Base-by-base conservation (phyloP, 2,329 filamentous ascomycete genomes). In the Chrysoporthe deuterocubensis region DNA sequence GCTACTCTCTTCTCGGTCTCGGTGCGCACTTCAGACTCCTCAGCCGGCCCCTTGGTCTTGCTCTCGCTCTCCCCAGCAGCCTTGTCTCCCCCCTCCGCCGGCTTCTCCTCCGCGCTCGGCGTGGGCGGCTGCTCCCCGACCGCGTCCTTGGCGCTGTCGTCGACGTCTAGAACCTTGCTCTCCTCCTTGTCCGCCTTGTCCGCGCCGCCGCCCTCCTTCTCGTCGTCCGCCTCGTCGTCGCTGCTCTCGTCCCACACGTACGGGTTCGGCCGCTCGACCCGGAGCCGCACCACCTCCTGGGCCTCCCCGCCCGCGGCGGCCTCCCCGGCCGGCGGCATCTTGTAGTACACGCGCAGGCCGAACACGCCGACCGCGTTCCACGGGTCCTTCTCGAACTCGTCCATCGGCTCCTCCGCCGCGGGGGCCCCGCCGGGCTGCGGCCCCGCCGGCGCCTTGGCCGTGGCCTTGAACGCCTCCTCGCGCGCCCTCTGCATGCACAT, bases 341-440 rank as follows among this genome's bases (percentile, higher is more conserved):
- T 83, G 75, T 85, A 83, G 74, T 89, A 90, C 7, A 90, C 82
- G 26, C 86, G 82, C 66, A 90, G 76, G 0, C 88, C 87, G 0
- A 90, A 82, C 16, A 89, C 86, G 18, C 82, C 85, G 13, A 89
- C 81, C 0, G 88, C 87, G 73, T 89, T 89, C 88, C 88, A 90
- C 0, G 86, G 83, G 40, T 88, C 83, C 43, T 78, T 79, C 72
- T 85, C 83, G 44, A 82, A 83, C 66, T 86, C 82, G 68, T 83
- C 82, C 44, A 65, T 37, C 40, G 79, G 78, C 32, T 82, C 80
- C 40, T 84, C 82, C 4, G 32, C 50, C 32, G 26, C 21, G 43
- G 60, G 57, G 61, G 52, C 26, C 26, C 2, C 65, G 34, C 59
- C 57, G n/a, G 67, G 65, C 9, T 68, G 48, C n/a, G 64, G 26